Base-by-base conservation (phyloP, 768 basidiomycete species). In the Agaricus subrufescens region DNA sequence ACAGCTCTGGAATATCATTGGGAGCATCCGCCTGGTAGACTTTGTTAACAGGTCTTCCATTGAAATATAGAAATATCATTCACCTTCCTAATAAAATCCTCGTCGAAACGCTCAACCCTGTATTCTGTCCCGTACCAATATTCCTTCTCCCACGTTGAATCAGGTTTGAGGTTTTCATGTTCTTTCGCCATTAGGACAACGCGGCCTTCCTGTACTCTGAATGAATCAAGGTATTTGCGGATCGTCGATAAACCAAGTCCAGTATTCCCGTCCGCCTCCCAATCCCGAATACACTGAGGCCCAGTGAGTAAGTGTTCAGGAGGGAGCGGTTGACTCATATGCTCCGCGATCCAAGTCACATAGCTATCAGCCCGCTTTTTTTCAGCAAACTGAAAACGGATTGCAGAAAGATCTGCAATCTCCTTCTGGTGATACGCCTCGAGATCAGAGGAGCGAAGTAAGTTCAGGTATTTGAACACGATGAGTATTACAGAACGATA, bases 111-210 rank as follows among this genome's bases (percentile, higher is more conserved):
- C 61, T 90, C 81, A n/a, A 95, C 83, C 37, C 75, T 75, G 69
- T 95, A 98, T 59, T 83, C 79, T 2, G 97, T 98, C 4, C 89
- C 92, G 69, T 99, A 99, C 84, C 93, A 94, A 43, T 87, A 86
- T 71, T 98, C 97, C 44, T 79, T 83, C 60, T 80, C 65, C 91
- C 91, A 94, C 12, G 64, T 56, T 9, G 69, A 62, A 38, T 71
- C 68, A 15, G 76, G 66, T 12, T 74, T 73, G 30, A 80, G 57
- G 56, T 78, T 82, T 26, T 71, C 67, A 52, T 88, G 73, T 40
- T 85, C 86, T 66, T 84, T 84, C n/a, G 86, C 86, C 81, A 92
- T 91, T 40, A 99, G 69, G 26, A 89, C 83, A 23, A 86, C 82
- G 23, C 91, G 76, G 46, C 86, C 81, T 57, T 82, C 76, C 51